Conservation (phyloP, 192 early-diverging fungal species). For the Gaertneriomyces sp. region DNA sequence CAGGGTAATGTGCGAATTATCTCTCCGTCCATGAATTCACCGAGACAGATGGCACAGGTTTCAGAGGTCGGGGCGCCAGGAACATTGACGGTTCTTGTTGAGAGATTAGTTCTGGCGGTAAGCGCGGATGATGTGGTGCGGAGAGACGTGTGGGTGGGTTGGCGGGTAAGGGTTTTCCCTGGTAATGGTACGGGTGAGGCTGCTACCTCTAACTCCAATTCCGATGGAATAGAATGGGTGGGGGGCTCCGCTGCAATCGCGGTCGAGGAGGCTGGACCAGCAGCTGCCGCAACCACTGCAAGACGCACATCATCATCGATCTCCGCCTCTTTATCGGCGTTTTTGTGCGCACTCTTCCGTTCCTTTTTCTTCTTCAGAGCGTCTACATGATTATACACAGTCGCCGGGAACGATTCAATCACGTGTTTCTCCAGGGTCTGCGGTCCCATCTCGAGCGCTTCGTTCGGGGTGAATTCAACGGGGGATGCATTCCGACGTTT, state of each 20-base stretch:
- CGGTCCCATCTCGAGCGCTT: neutral
- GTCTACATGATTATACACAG: conserved; percentile 1
- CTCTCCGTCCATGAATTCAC: conserved; percentile 61
- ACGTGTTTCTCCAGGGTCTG: conserved; percentile 9
- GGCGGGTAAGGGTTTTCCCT: neutral
- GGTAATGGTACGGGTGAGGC: neutral
- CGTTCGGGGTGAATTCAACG: too few relatives aligned
- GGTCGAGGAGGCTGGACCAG: neutral
- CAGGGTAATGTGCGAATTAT: conserved; percentile 56
- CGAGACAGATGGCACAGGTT: conserved; percentile 67
- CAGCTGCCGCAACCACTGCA: neutral
- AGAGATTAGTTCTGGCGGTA: neutral
- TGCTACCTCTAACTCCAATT: too few relatives aligned
- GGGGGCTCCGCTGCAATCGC: neutral
- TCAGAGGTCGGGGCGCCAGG: conserved; percentile 22
- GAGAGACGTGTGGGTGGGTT: neutral
- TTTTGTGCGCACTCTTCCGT: neutral
- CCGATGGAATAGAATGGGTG: neutral
- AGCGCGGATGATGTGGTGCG: neutral
- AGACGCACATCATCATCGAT: neutral
- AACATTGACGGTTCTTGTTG: conserved; percentile 1
- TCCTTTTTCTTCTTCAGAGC: conserved; percentile 6
- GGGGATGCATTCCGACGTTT: neutral
- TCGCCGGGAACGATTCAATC: conserved; percentile 14
- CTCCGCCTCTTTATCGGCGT: neutral